Percentiles rank a stretch among this genome's conserved stretches.
phyloP scores from a whole-genome alignment of 495 filamentous ascomycete species.

The Chlorociboria aeruginascens region DNA sequence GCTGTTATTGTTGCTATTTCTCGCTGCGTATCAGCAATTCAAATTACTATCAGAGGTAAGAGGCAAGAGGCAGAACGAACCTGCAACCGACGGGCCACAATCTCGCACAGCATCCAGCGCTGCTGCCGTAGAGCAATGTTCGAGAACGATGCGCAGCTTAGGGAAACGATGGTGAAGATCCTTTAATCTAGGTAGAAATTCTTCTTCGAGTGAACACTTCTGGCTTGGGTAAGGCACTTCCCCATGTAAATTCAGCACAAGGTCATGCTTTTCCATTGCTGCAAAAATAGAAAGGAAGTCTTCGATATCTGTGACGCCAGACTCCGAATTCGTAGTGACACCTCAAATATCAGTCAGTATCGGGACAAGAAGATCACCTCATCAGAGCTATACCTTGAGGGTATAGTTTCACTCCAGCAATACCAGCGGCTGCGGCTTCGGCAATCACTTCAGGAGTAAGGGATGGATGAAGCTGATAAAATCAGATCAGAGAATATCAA shows the following conservation, averaged over 20 bases:
- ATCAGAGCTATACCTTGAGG: slow-evolving; percentile 32
- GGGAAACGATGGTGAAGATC: slow-evolving; percentile 65
- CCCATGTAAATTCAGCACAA: slow-evolving; percentile 48
- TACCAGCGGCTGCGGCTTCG: slow-evolving; percentile 53
- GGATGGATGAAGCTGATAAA: slow-evolving; percentile 27
- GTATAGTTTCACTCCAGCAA: slow-evolving; percentile 59
- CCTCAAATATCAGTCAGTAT: background rate
- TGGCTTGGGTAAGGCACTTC: no score
- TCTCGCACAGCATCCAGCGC: slow-evolving; percentile 66
- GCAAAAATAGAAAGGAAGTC: slow-evolving; percentile 64
- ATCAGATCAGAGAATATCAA: background rate
- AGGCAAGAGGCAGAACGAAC: slow-evolving; percentile 24
- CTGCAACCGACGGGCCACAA: slow-evolving; percentile 65
- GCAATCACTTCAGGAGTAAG: slow-evolving; percentile 70
- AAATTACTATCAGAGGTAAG: background rate
- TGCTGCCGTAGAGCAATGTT: slow-evolving; percentile 76
- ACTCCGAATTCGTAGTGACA: slow-evolving; percentile 74
- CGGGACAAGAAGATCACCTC: background rate
- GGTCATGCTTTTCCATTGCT: slow-evolving; percentile 46
- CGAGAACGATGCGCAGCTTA: slow-evolving; percentile 26
- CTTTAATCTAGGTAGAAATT: slow-evolving; percentile 64
- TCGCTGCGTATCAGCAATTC: no score
- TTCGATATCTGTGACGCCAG: slow-evolving; percentile 65
- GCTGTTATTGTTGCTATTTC: slow-evolving; percentile 35
- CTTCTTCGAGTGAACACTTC: slow-evolving; percentile 43